Evolutionary conservation across 1,284 basidiomycete genomes (phyloP).

Genomic region (Coniferiporia sulphurascens): DNA sequence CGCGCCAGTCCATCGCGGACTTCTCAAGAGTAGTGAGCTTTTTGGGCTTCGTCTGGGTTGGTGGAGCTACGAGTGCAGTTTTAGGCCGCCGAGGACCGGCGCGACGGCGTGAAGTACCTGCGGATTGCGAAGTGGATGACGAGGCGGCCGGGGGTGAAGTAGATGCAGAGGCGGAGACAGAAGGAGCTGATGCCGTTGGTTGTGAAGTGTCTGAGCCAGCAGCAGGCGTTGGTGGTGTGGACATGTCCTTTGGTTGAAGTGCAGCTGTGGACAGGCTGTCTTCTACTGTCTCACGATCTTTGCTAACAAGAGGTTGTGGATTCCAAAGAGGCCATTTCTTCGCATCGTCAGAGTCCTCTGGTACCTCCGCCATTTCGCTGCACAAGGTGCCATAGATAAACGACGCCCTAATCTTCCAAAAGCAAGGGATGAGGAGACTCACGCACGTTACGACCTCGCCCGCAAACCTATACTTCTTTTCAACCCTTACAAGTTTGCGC

Average conservation of each 20-base stretch:
- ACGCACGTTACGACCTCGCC: slow-evolving; percentile 69
- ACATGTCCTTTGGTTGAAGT: not conserved
- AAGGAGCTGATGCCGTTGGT: not conserved
- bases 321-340: slow-evolving; percentile 63
- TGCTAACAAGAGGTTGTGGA: slow-evolving; percentile 15
- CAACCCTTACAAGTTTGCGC: slow-evolving; percentile 52
- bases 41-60: slow-evolving; percentile 49
- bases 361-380: slow-evolving; percentile 70
- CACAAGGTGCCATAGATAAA: not conserved
- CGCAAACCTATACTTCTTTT: slow-evolving; percentile 66
- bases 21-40: slow-evolving; percentile 79
- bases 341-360: slow-evolving; percentile 66
- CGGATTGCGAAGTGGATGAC: slow-evolving; percentile 16
- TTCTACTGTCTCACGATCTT: not conserved
- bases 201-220: not conserved
- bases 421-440: slow-evolving; percentile 14
- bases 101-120: slow-evolving; percentile 25
- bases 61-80: slow-evolving; percentile 45
- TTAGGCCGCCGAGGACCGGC: slow-evolving; percentile 65
- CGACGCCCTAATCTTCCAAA: slow-evolving; percentile 14
- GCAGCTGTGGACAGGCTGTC: not conserved
- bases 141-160: slow-evolving; percentile 5
- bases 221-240: not conserved
- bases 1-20: slow-evolving; percentile 76
- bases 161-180: slow-evolving; percentile 13